Evolutionary conservation across 148 eudicot species (phyloP).

Genomic region (Vaccinium macrocarpon): DNA sequence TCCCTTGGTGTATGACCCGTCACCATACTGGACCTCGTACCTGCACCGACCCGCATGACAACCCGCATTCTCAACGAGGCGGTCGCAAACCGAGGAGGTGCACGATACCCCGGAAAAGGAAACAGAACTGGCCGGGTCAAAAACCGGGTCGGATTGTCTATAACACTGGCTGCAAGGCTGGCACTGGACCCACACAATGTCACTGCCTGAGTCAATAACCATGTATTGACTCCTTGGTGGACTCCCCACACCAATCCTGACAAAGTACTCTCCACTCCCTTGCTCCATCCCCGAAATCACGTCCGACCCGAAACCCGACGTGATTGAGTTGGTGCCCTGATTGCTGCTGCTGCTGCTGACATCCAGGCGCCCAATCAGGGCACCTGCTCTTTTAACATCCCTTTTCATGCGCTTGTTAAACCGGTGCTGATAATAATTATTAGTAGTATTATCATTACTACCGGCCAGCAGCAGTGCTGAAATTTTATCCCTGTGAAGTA

Average conservation of each 20-base stretch:
- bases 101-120: constrained; percentile 66
- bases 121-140: constrained; percentile 73
- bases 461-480: neutral
- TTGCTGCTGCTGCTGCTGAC: constrained; percentile 10
- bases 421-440: constrained; percentile 35
- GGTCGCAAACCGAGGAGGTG: constrained; percentile 52
- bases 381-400: constrained; percentile 49
- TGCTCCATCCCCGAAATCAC: constrained; percentile 87
- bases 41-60: constrained; percentile 62
- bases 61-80: constrained; percentile 48
- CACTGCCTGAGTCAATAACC: constrained; percentile 87
- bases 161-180: constrained; percentile 79
- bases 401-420: constrained; percentile 50
- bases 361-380: constrained; percentile 29
- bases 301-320: constrained; percentile 57
- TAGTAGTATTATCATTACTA: neutral
- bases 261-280: constrained; percentile 92
- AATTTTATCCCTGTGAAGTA: constrained; percentile 65
- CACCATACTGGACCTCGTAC: constrained; percentile 74
- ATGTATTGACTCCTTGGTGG: constrained; percentile 71
- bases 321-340: too few relatives aligned
- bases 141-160: constrained; percentile 85
- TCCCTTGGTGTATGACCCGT: constrained; percentile 86
- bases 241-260: constrained; percentile 81
- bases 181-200: constrained; percentile 91